Conservation (phyloP, 2,329 filamentous ascomycete genomes). For the Dothideomycetes sp. region DNA sequence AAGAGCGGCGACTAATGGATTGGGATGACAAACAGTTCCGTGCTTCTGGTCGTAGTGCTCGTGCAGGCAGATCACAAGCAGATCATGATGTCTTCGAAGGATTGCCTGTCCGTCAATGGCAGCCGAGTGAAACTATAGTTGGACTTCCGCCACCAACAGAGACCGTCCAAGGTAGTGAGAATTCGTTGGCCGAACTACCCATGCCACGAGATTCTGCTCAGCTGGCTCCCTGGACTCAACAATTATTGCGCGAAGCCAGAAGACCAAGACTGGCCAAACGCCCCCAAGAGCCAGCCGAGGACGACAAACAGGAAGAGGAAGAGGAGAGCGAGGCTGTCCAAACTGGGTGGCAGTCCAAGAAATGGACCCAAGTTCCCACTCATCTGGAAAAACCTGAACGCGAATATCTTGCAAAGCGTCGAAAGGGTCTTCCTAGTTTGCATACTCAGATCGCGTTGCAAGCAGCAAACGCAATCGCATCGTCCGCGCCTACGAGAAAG, state of each 20-base stretch:
- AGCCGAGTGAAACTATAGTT: slow-evolving; percentile 45
- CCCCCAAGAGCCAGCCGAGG: slow-evolving; percentile 53
- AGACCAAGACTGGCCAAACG: slow-evolving; percentile 69
- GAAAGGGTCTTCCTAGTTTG: slow-evolving; percentile 48
- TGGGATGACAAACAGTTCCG: slow-evolving; percentile 38
- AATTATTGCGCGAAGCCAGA: slow-evolving; percentile 70
- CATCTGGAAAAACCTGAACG: slow-evolving; percentile 50
- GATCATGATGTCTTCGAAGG: slow-evolving; percentile 63
- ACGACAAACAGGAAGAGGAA: slow-evolving; percentile 43
- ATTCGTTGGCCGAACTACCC: slow-evolving; percentile 66
- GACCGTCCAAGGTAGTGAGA: slow-evolving; percentile 52
- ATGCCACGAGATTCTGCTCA: slow-evolving; percentile 83
- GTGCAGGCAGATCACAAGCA: slow-evolving; percentile 47
- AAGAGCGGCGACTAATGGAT: background rate
- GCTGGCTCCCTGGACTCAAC: slow-evolving; percentile 68
- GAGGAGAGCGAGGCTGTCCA: slow-evolving; percentile 19
- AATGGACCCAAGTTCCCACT: slow-evolving; percentile 49
- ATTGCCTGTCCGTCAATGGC: slow-evolving; percentile 85
- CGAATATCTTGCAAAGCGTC: slow-evolving; percentile 53
- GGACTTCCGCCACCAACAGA: slow-evolving; percentile 56
- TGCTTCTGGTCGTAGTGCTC: slow-evolving; percentile 48
- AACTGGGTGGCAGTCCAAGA: slow-evolving; percentile 46
- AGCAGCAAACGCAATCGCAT: slow-evolving; percentile 13
- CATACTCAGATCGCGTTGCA: slow-evolving; percentile 30
- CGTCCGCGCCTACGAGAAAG: slow-evolving; percentile 52